Conservation (phyloP, 1,284 basidiomycete species). For the Kalmanozyma brasiliensis region DNA sequence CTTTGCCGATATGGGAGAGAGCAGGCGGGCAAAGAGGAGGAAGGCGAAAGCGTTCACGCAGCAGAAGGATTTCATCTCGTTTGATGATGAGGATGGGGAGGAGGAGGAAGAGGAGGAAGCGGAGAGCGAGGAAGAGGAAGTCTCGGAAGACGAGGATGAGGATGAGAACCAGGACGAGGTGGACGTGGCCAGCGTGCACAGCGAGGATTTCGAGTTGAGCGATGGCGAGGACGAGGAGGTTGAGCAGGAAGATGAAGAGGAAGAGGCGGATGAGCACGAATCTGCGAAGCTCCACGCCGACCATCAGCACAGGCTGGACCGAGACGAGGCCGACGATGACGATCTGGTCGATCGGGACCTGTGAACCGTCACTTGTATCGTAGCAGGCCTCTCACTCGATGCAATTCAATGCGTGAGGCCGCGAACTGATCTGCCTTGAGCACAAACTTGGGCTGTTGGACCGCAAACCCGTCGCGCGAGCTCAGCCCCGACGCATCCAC, state of each 20-base stretch:
- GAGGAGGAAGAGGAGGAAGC: slow-evolving; percentile 13
- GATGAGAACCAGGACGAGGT: slow-evolving; percentile 11
- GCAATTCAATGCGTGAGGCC: no score
- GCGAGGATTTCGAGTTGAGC: slow-evolving; percentile 45
- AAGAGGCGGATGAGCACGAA: not conserved
- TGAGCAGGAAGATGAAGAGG: not conserved
- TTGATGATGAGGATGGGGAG: slow-evolving; percentile 44
- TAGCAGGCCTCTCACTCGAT: no score
- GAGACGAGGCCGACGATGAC: slow-evolving; percentile 27
- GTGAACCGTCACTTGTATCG: not conserved
- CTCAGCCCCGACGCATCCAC: no score
- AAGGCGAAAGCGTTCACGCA: slow-evolving; percentile 49
- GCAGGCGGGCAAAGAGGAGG: slow-evolving; percentile 13
- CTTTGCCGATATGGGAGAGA: slow-evolving; percentile 11
- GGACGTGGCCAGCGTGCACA: slow-evolving; percentile 40
- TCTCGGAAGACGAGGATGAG: slow-evolving; percentile 14
- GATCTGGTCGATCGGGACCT: slow-evolving; percentile 39
- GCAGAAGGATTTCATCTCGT: slow-evolving; percentile 62
- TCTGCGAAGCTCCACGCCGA: no score
- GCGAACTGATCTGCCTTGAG: no score
- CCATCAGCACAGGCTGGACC: not conserved
- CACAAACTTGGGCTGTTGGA: no score
- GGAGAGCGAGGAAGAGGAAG: slow-evolving; percentile 13
- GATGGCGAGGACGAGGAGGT: slow-evolving; percentile 13
- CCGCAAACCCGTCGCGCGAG: no score